Percentiles rank a stretch among this genome's conserved stretches.
Conservation (phyloP, 768 basidiomycete genomes). For the Rhodocollybia butyracea region DNA sequence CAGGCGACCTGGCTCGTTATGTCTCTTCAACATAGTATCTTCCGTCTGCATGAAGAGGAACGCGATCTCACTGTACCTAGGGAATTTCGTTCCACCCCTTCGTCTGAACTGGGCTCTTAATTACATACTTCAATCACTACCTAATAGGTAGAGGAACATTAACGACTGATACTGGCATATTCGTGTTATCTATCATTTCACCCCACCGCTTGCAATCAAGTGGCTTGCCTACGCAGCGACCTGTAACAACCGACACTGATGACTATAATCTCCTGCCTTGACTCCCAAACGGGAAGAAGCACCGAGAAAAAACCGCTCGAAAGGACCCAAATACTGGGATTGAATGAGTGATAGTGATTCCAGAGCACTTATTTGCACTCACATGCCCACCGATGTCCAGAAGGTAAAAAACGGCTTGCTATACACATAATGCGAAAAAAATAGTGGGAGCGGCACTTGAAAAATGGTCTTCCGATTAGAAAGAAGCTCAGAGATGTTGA, state of each 20-base stretch:
- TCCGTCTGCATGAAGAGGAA: too few relatives aligned
- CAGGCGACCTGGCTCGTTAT: too few relatives aligned
- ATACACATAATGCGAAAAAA: conserved; percentile 35
- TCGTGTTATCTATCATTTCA: too few relatives aligned
- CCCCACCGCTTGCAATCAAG: too few relatives aligned
- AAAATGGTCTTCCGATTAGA: too few relatives aligned
- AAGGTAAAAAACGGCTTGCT: conserved; percentile 32
- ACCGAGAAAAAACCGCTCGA: conserved; percentile 33
- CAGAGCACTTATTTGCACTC: conserved; percentile 2
- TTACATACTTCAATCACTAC: too few relatives aligned
- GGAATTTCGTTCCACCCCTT: too few relatives aligned
- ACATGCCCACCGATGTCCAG: conserved; percentile 38
- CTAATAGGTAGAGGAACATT: too few relatives aligned
- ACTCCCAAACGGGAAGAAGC: conserved; percentile 34
- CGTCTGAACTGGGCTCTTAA: too few relatives aligned
- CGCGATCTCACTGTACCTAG: too few relatives aligned
- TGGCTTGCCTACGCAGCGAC: neutral
- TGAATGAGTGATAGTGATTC: neutral
- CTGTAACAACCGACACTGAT: conserved; percentile 16
- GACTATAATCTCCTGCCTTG: conserved; percentile 26
- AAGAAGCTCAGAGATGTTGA: neutral
- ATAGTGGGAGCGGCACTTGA: conserved; percentile 33
- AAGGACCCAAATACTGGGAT: conserved; percentile 32
- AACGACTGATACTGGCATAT: too few relatives aligned
- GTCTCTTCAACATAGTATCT: too few relatives aligned